These are phyloP conservation scores for Senna siamea DNA, from an alignment of 306 rosid species.

Conservation along the genomic window DNA sequence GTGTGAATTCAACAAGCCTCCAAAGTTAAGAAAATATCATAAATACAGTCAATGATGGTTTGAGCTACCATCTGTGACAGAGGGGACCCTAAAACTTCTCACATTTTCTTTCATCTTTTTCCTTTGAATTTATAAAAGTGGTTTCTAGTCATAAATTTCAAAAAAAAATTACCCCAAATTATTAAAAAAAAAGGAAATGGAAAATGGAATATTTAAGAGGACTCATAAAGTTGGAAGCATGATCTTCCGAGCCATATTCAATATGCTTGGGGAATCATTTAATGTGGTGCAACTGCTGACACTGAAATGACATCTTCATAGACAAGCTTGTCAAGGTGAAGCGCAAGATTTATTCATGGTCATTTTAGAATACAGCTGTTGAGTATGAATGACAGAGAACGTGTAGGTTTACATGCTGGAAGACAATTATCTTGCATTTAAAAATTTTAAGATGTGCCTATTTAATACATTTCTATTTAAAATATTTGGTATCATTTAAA, in stretches of 20 bases:
- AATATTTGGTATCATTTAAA: too few species aligned
- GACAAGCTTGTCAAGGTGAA: not conserved
- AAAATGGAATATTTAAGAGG: constrained; percentile 2
- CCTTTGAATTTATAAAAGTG: not conserved
- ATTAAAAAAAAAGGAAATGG: not conserved
- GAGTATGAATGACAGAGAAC: not conserved
- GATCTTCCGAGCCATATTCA: constrained; percentile 27
- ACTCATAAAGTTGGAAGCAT: constrained; percentile 14
- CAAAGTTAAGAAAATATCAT: not conserved
- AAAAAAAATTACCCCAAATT: not conserved
- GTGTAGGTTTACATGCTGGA: too few species aligned
- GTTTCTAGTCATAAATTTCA: not conserved
- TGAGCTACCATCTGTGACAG: constrained; percentile 26
- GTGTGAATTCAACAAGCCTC: too few species aligned
- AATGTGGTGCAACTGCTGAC: constrained; percentile 16
- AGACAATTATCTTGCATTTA: not conserved
- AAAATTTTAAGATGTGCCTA: not conserved
- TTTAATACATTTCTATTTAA: too few species aligned
- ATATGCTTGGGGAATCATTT: constrained; percentile 12
- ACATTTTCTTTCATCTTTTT: not conserved
- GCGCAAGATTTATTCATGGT: not conserved
- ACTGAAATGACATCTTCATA: not conserved
- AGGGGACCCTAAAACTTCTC: not conserved
- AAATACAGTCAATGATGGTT: constrained; percentile 5
- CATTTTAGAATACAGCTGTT: constrained; percentile 4